Evolutionary conservation across 345 rosid species (phyloP).

Genomic region (Cardiospermum halicacabum): DNA sequence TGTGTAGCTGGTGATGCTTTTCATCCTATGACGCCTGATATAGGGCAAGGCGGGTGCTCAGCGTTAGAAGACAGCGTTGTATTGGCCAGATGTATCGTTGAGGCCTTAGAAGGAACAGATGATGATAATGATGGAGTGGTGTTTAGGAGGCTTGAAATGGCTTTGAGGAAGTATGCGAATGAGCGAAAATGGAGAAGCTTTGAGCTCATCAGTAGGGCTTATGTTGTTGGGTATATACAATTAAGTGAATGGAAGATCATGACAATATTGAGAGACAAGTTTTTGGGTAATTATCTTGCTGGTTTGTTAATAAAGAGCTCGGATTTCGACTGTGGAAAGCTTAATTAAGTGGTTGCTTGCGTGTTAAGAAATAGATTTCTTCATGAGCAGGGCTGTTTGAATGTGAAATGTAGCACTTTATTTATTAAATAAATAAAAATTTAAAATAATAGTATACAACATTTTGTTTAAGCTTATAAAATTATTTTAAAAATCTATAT

Average conservation of each 20-base stretch:
- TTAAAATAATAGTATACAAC: no score
- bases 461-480: no score
- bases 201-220: slow-evolving; percentile 44
- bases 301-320: slow-evolving; percentile 30
- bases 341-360: no score
- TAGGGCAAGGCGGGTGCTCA: slow-evolving; percentile 65
- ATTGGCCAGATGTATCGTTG: slow-evolving; percentile 58
- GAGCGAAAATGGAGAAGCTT: slow-evolving; percentile 71
- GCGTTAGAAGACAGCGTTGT: slow-evolving; percentile 66
- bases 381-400: no score
- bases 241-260: slow-evolving; percentile 33
- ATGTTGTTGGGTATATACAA: slow-evolving; percentile 45
- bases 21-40: slow-evolving; percentile 72
- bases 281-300: slow-evolving; percentile 28
- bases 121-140: slow-evolving; percentile 24
- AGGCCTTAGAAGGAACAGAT: slow-evolving; percentile 25
- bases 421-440: no score
- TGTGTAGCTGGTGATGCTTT: slow-evolving; percentile 73
- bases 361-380: no score
- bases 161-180: slow-evolving; percentile 37
- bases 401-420: no score
- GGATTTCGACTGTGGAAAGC: slow-evolving; percentile 47
- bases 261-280: slow-evolving; percentile 35
- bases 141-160: slow-evolving; percentile 30
- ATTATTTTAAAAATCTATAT: no score